Evolutionary conservation across 164 flowering plant species (phyloP).

Genomic region (Vitis amurensis): DNA sequence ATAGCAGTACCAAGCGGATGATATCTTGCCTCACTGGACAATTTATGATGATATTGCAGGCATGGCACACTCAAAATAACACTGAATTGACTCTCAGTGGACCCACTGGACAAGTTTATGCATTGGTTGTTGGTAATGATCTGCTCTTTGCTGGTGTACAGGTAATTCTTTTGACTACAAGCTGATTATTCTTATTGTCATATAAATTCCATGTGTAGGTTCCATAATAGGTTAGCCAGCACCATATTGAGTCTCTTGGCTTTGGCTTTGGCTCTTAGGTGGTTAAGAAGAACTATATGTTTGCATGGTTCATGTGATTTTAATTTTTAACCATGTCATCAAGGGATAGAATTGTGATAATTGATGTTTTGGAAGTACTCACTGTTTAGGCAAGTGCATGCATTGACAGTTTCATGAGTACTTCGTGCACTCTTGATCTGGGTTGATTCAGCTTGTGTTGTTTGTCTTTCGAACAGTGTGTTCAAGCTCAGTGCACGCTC

Average conservation of each 20-base stretch:
- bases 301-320: neutral
- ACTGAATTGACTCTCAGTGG: constrained; percentile 68
- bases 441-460: too few species aligned
- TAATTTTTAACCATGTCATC: neutral
- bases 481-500: too few species aligned
- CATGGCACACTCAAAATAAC: constrained; percentile 70
- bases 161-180: constrained; percentile 38
- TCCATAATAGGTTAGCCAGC: neutral
- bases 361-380: neutral
- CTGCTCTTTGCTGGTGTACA: constrained; percentile 91
- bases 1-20: neutral
- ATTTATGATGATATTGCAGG: constrained; percentile 45
- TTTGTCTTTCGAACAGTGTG: too few species aligned
- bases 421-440: too few species aligned
- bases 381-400: neutral
- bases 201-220: neutral
- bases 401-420: too few species aligned
- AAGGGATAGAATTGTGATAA: neutral
- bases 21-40: constrained; percentile 1
- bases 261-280: neutral
- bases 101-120: constrained; percentile 91
- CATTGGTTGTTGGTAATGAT: constrained; percentile 76
- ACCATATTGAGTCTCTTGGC: neutral
- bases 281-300: neutral
- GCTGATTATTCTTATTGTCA: neutral